These are phyloP conservation scores for Terfezia claveryi DNA, from an alignment of 495 filamentous ascomycete genomes.

Conservation along the genomic window DNA sequence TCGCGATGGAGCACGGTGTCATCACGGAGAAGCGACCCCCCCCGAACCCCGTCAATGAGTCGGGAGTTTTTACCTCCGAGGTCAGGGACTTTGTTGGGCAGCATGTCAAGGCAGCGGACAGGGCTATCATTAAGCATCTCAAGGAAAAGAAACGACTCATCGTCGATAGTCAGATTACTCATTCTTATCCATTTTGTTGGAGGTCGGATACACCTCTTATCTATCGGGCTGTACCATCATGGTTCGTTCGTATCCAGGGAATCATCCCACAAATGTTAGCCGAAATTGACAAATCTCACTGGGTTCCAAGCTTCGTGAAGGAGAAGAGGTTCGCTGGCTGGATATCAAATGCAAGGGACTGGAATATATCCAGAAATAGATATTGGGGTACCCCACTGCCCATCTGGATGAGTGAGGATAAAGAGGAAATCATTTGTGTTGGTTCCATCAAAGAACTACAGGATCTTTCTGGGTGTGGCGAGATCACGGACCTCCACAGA, in stretches of 20 bases:
- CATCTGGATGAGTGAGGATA: constrained; percentile 75
- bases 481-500: constrained; percentile 76
- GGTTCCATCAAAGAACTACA: constrained; percentile 74
- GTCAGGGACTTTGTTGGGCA: constrained; percentile 71
- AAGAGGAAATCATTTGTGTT: constrained; percentile 67
- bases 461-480: constrained; percentile 67
- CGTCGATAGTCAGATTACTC: constrained; percentile 73
- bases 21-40: constrained; percentile 55
- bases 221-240: constrained; percentile 79
- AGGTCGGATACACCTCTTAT: constrained; percentile 89
- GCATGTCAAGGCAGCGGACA: constrained; percentile 88
- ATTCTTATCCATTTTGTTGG: constrained; percentile 92
- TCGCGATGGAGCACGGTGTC: constrained; percentile 55
- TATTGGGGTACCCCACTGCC: constrained; percentile 97
- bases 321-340: constrained; percentile 73
- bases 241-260: constrained; percentile 75
- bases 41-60: constrained; percentile 74
- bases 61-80: constrained; percentile 57
- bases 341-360: constrained; percentile 83
- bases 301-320: constrained; percentile 85
- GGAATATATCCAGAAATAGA: constrained; percentile 87
- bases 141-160: constrained; percentile 62
- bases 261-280: constrained; percentile 78
- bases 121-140: constrained; percentile 77
- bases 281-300: constrained; percentile 77